A percentile compares a stretch with the other conserved stretches of the same genome.
Conservation (phyloP, 805 yeast species). For the Sugiyamaella floridensis region DNA sequence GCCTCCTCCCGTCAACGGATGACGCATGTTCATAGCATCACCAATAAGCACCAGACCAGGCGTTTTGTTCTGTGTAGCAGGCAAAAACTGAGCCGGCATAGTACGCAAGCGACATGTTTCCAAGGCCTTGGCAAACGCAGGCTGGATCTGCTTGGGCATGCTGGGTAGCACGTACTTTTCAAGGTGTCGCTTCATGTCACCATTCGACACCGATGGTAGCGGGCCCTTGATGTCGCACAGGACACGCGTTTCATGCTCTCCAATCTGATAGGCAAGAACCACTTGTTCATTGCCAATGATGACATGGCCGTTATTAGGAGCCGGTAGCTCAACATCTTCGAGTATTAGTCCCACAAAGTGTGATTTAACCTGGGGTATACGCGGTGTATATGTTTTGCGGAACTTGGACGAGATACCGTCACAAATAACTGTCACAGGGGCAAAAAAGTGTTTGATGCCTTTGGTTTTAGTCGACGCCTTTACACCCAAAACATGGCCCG, state of each 20-base stretch:
- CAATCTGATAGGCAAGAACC: constrained; percentile 78
- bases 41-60: constrained; percentile 82
- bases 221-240: constrained; percentile 80
- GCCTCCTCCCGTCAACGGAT: constrained; percentile 98
- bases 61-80: constrained; percentile 61
- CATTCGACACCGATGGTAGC: constrained; percentile 57
- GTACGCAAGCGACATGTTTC: constrained; percentile 53
- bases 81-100: constrained; percentile 90
- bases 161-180: constrained; percentile 52
- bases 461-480: constrained; percentile 28
- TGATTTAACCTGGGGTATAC: constrained; percentile 64
- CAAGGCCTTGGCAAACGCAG: constrained; percentile 65
- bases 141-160: constrained; percentile 57
- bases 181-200: constrained; percentile 58
- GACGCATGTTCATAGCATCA: constrained; percentile 95
- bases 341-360: constrained; percentile 83
- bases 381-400: constrained; percentile 63
- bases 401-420: constrained; percentile 95
- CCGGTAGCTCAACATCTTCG: constrained; percentile 67
- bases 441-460: constrained; percentile 42
- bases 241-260: constrained; percentile 76
- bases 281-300: constrained; percentile 82
- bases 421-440: constrained; percentile 66
- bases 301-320: constrained; percentile 79
- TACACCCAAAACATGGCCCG: constrained; percentile 68